Conservation (phyloP, 495 filamentous ascomycete genomes). For the Bombardia bombarda region DNA sequence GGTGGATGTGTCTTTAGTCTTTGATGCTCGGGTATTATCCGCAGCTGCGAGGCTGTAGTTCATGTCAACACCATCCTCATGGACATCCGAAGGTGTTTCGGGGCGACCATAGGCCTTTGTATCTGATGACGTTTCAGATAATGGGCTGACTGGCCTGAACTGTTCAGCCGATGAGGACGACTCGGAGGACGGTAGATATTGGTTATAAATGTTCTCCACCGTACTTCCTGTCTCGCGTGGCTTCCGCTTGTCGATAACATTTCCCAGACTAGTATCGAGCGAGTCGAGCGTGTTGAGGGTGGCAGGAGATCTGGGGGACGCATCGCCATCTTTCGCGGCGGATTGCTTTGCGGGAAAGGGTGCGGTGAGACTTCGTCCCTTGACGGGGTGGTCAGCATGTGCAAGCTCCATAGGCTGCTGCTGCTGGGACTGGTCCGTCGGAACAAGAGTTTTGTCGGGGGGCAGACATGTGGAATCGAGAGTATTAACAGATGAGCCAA, state of each 20-base stretch:
- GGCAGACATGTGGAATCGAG: background rate
- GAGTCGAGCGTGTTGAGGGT: no score
- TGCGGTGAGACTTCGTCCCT: constrained; percentile 9
- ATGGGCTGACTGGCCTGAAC: no score
- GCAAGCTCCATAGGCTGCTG: constrained; percentile 7
- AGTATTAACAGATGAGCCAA: constrained; percentile 6
- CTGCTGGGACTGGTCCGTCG: constrained; percentile 1
- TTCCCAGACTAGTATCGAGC: background rate
- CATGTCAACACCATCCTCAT: constrained; percentile 5
- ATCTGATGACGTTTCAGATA: no score
- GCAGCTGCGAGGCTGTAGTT: constrained; percentile 5
- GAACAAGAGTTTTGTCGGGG: no score
- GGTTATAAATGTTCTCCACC: constrained; percentile 22
- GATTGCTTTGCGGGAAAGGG: background rate
- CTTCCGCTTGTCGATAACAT: background rate
- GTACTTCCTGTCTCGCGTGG: constrained; percentile 18
- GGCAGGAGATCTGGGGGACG: no score
- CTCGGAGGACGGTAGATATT: constrained; percentile 13
- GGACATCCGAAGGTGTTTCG: background rate
- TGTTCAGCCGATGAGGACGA: constrained; percentile 1
- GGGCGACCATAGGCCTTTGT: no score
- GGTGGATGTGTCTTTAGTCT: background rate
- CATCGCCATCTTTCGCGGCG: background rate
- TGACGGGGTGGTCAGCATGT: background rate
- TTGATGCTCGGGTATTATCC: background rate